phyloP scores from a whole-genome alignment of 768 basidiomycete species.

The Omphalotus guepiniiformis region DNA sequence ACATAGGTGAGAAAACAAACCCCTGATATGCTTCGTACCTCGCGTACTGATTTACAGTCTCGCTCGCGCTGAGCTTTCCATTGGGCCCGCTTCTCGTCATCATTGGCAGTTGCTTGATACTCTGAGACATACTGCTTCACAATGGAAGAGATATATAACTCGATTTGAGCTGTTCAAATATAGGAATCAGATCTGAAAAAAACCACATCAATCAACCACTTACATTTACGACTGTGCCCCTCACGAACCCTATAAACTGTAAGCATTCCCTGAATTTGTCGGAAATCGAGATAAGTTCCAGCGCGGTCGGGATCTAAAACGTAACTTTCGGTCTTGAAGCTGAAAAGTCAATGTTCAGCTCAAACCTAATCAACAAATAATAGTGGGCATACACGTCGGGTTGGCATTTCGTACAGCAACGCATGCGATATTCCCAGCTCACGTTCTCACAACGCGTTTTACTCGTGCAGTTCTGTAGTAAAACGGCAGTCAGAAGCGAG shows the following conservation, averaged over 20 bases:
- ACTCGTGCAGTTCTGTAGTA: conserved; percentile 4
- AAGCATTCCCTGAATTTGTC: background rate
- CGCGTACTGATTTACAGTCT: too few species aligned
- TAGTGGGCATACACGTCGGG: conserved; percentile 21
- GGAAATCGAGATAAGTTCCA: background rate
- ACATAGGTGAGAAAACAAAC: background rate
- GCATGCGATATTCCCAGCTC: conserved; percentile 26
- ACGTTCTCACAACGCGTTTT: conserved; percentile 27
- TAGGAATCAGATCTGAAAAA: background rate
- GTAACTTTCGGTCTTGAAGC: too few species aligned
- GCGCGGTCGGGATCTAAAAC: background rate
- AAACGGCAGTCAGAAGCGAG: background rate
- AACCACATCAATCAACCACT: background rate
- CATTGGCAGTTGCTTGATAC: too few species aligned
- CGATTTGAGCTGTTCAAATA: background rate
- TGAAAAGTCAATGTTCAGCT: background rate
- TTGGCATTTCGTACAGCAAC: conserved; percentile 26
- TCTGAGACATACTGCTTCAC: background rate
- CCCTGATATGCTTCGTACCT: background rate
- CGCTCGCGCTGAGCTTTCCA: too few species aligned
- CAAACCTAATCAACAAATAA: background rate
- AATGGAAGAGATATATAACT: background rate
- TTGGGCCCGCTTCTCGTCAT: too few species aligned
- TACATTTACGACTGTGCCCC: background rate
- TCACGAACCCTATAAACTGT: background rate